Percentiles rank a stretch among this genome's conserved stretches.
Conservation (phyloP, 495 filamentous ascomycete species). For the Choiromyces venosus region DNA sequence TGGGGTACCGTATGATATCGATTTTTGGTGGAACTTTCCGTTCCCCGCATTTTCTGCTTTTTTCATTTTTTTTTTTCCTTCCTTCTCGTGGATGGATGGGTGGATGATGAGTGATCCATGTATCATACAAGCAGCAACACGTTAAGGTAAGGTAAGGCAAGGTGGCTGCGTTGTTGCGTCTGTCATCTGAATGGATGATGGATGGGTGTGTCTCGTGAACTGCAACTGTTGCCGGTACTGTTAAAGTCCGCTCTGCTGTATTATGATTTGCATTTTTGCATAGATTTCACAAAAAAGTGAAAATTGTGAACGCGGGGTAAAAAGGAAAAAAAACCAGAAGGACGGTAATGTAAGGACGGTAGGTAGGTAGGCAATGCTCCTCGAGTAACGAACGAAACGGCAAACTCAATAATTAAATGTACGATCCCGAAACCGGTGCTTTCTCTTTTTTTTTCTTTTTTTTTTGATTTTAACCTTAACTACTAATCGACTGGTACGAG, state of each 20-base stretch:
- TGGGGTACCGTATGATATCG: background rate
- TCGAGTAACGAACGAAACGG: background rate
- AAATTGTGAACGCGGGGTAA: background rate
- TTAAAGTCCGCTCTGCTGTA: background rate
- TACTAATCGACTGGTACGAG: background rate
- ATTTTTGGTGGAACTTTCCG: conserved; percentile 29
- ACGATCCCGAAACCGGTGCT: background rate
- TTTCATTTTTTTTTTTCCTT: background rate
- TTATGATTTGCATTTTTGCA: background rate
- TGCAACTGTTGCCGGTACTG: too few relatives aligned
- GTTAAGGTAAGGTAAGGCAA: too few relatives aligned
- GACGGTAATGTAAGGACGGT: background rate
- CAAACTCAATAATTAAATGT: background rate
- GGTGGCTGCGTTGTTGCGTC: conserved; percentile 22
- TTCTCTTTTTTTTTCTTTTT: too few relatives aligned
- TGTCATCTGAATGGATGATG: conserved; percentile 18
- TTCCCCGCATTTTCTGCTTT: conserved; percentile 34
- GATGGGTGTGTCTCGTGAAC: conserved; percentile 27
- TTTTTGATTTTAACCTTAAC: background rate
- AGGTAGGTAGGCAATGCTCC: background rate
- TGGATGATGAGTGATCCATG: conserved; percentile 26
- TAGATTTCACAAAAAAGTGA: background rate
- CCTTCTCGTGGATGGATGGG: conserved; percentile 14
- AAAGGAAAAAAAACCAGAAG: too few relatives aligned
- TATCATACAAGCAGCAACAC: too few relatives aligned